Base-by-base conservation (phyloP, 352 stramenopile species). In the Phytophthora meadii region DNA sequence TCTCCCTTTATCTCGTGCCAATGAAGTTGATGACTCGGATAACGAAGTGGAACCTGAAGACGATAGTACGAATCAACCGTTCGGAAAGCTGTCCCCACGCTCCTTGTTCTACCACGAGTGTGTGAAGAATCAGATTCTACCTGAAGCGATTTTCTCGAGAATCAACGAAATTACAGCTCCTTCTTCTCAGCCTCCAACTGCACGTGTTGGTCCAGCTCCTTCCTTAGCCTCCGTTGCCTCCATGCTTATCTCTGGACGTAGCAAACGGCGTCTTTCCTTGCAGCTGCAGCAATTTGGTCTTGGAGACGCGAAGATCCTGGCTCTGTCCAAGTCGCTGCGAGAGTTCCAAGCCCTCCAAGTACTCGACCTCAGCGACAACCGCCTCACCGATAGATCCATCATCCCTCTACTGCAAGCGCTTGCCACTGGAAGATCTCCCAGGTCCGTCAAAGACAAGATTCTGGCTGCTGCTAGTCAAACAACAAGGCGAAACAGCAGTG, bases 261-360 rank as follows among this genome's bases (percentile, higher is more conserved):
- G 73, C 34, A 89, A 84, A 56, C 81, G 82, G 17, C 79, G 82
- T 32, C 65, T 86, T 27, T 70, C 77, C 4, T 47, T 93, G 0
- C 72, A 90, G 25, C 49, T 93, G 34, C 78, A 90, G 54, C 81
- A 93, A 42, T 93, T 92, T 58, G 85, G 85, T 7, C 76, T 93
- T 0, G 85, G 85, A 0, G 82, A 93, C 28, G 50, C 57, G 1
- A 90, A 92, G 52, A 73, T 79, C 22, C 72, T 82, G 24, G 82
- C 83, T 5, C 50, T 93, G 2, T 74, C 82, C 12, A 88, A 73
- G 34, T 78, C 81, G 3, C 70, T 91, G 8, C 57, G 75, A 62
- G 66, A 74, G 47, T 89, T 93, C 50, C 68, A 82, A 25, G 76
- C 74, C 5, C 82, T 93, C 19, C 75, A 90, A 4, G 68, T 89